phyloP scores from a whole-genome alignment of 306 rosid genomes.

The Boehmeria nivea region DNA sequence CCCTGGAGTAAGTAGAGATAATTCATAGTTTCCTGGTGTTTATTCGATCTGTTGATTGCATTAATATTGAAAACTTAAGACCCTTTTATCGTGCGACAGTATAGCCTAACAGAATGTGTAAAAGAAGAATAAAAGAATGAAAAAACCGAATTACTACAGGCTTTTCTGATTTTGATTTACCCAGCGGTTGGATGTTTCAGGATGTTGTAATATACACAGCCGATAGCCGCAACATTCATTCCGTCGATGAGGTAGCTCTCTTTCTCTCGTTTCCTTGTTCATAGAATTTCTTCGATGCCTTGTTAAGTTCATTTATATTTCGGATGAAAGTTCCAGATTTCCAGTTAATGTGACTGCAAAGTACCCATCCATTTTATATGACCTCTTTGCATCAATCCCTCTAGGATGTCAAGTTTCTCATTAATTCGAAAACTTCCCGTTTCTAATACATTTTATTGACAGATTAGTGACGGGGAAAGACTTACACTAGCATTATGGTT shows the following conservation, averaged over 20 bases:
- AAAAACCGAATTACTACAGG: too few relatives aligned
- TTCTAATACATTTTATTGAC: conserved; percentile 28
- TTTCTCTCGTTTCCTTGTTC: conserved; percentile 18
- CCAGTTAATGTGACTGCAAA: too few relatives aligned
- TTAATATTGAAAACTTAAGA: too few relatives aligned
- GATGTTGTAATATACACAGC: conserved; percentile 86
- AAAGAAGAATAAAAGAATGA: too few relatives aligned
- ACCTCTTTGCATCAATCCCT: neutral
- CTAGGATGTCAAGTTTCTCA: too few relatives aligned
- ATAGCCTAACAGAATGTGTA: too few relatives aligned
- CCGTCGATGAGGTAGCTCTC: conserved; percentile 79
- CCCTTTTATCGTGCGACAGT: too few relatives aligned
- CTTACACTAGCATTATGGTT: conserved; percentile 89
- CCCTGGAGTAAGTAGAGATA: conserved; percentile 64
- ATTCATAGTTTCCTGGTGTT: neutral
- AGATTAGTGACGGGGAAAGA: conserved; percentile 86
- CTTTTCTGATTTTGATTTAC: neutral
- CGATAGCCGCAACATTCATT: conserved; percentile 63
- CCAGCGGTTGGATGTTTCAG: conserved; percentile 34
- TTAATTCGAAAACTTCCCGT: conserved; percentile 13
- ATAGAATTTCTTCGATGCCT: too few relatives aligned
- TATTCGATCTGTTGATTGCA: too few relatives aligned
- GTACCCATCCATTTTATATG: too few relatives aligned
- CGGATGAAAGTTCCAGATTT: neutral
- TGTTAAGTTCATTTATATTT: too few relatives aligned